phyloP scores from a whole-genome alignment of 768 basidiomycete species.

The Neoboletus brunneissimus region DNA sequence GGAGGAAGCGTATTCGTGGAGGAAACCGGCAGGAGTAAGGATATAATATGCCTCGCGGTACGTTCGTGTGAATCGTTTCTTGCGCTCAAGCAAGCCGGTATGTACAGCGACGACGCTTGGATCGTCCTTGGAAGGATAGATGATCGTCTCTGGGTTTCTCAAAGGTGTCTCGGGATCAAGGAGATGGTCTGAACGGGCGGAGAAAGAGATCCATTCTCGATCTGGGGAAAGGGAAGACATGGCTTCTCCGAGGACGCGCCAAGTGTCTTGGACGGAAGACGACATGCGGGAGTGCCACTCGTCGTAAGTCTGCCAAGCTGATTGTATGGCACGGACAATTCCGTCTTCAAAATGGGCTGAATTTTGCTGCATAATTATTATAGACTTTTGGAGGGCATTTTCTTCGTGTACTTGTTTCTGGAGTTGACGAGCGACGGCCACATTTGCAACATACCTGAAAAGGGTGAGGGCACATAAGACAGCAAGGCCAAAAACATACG shows the following conservation, averaged over 20 bases:
- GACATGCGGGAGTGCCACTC: conserved; percentile 90
- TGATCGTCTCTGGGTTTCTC: conserved; percentile 69
- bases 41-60: conserved; percentile 89
- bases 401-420: conserved; percentile 95
- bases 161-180: conserved; percentile 96
- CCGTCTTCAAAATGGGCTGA: conserved; percentile 96
- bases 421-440: conserved; percentile 73
- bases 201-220: conserved; percentile 94
- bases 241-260: conserved; percentile 62
- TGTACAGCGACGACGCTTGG: conserved; percentile 83
- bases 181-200: conserved; percentile 89
- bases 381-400: conserved; percentile 94
- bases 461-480: background rate
- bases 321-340: conserved; percentile 91
- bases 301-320: conserved; percentile 95
- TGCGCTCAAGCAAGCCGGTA: conserved; percentile 87
- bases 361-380: conserved; percentile 98
- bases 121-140: conserved; percentile 90
- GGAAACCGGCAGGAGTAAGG: conserved; percentile 92
- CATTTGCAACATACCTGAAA: conserved; percentile 63
- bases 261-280: conserved; percentile 68
- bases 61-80: conserved; percentile 88
- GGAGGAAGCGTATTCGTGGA: conserved; percentile 84
- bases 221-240: conserved; percentile 83
- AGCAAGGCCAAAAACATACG: background rate